Evolutionary conservation across 2,329 filamentous ascomycete species (phyloP).

Genomic region (Neocatenulostroma microsporum): DNA sequence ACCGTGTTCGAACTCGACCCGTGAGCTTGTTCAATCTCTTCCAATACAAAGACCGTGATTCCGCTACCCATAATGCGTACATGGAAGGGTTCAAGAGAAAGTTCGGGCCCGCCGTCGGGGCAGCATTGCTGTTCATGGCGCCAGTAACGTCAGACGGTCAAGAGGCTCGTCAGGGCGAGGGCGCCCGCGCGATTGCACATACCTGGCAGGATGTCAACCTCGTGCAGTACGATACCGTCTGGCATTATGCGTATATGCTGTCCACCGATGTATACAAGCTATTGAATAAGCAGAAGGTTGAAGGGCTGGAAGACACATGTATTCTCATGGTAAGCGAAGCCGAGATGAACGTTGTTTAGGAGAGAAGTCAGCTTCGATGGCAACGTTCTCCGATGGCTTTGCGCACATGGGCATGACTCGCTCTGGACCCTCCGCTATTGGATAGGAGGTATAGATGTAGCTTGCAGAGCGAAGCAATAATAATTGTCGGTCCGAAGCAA

Average conservation of each 20-base stretch:
- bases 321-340: slow-evolving; percentile 15
- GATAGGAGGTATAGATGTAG: too few species aligned
- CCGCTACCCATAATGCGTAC: slow-evolving; percentile 11
- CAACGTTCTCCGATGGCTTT: too few species aligned
- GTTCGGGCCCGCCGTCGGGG: slow-evolving; percentile 13
- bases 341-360: slow-evolving; percentile 7
- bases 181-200: too few species aligned
- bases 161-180: too few species aligned
- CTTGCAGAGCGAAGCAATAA: too few species aligned
- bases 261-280: slow-evolving; percentile 11
- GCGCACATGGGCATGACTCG: too few species aligned
- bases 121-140: slow-evolving; percentile 14
- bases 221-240: slow-evolving; percentile 16
- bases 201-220: slow-evolving; percentile 13
- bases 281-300: slow-evolving; percentile 14
- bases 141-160: too few species aligned
- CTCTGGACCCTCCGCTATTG: too few species aligned
- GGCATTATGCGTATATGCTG: slow-evolving; percentile 17
- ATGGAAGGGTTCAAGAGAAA: slow-evolving; percentile 15
- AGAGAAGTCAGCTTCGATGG: too few species aligned
- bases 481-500: too few species aligned
- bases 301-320: slow-evolving; percentile 15
- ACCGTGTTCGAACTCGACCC: slow-evolving; percentile 4
- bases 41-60: slow-evolving; percentile 12
- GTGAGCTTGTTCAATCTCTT: slow-evolving; percentile 18